A percentile compares a stretch with the other conserved stretches of the same genome.
These are phyloP conservation scores for Lantana camara DNA, from an alignment of 257 asterid genomes.

Conservation along the genomic window DNA sequence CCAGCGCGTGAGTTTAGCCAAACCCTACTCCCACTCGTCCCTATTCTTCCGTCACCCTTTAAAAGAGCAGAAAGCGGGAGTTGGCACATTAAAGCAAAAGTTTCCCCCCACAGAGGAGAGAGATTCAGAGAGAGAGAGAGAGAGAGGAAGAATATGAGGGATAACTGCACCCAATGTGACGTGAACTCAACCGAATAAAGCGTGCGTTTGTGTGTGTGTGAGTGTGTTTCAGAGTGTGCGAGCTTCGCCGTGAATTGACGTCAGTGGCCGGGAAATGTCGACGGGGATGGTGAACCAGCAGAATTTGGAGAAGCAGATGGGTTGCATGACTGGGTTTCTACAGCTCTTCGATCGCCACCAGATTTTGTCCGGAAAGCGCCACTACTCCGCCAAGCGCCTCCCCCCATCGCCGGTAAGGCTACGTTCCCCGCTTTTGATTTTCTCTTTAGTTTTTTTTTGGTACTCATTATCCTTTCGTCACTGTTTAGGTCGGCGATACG, in stretches of 20 bases:
- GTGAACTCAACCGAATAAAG: conserved; percentile 20
- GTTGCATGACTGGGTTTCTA: conserved; percentile 60
- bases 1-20: conserved; percentile 42
- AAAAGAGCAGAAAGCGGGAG: conserved; percentile 85
- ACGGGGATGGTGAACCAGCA: conserved; percentile 45
- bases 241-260: conserved; percentile 24
- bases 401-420: conserved; percentile 51
- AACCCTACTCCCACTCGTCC: conserved; percentile 34
- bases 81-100: conserved; percentile 33
- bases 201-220: conserved; percentile 7
- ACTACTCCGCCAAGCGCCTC: conserved; percentile 62
- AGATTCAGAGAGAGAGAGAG: conserved; percentile 16
- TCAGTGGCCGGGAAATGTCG: conserved; percentile 37
- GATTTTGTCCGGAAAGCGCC: conserved; percentile 58
- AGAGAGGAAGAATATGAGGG: background rate
- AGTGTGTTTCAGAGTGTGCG: background rate
- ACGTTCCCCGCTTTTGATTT: background rate
- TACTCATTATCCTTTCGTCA: background rate
- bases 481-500: conserved; percentile 50
- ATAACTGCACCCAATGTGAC: conserved; percentile 31
- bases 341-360: conserved; percentile 87
- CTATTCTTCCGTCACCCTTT: conserved; percentile 37
- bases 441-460: background rate
- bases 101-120: background rate
- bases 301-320: conserved; percentile 55